A percentile compares a stretch with the other conserved stretches of the same genome.
These are phyloP conservation scores for Schizosaccharomyces lindneri DNA, from an alignment of 805 yeast genomes.

Conservation along the genomic window DNA sequence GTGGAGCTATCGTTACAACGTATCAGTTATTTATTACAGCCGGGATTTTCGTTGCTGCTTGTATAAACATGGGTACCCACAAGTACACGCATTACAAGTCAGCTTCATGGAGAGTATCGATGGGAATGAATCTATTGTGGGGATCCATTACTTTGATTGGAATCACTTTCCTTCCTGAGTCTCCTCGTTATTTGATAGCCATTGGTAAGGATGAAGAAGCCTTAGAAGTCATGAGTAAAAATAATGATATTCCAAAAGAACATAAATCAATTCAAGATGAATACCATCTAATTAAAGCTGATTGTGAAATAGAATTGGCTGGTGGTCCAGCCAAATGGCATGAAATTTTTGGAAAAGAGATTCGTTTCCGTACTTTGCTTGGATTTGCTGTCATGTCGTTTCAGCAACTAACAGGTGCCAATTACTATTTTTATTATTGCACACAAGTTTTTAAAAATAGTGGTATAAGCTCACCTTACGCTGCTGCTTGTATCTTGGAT, in stretches of 20 bases:
- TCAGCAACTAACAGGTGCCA: constrained; percentile 41
- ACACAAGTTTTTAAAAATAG: constrained; percentile 24
- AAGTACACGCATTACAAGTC: constrained; percentile 14
- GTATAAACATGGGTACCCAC: constrained; percentile 45
- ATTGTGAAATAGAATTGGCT: constrained; percentile 23
- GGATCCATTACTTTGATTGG: constrained; percentile 34
- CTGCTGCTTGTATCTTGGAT: constrained; percentile 30
- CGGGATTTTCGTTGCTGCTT: constrained; percentile 45
- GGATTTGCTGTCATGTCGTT: constrained; percentile 26
- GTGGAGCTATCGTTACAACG: constrained; percentile 54
- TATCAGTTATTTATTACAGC: constrained; percentile 52
- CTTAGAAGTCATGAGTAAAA: constrained; percentile 28
- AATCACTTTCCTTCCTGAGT: constrained; percentile 42
- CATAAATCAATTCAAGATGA: constrained; percentile 15
- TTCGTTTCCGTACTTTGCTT: constrained; percentile 14
- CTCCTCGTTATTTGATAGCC: constrained; percentile 46
- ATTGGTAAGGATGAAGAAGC: constrained; percentile 35
- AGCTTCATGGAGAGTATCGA: constrained; percentile 39
- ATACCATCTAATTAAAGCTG: constrained; percentile 18
- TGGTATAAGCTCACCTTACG: constrained; percentile 11
- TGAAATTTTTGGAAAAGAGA: constrained; percentile 22
- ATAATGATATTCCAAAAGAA: constrained; percentile 5
- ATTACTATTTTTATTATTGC: constrained; percentile 44
- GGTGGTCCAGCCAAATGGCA: constrained; percentile 29
- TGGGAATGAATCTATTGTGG: constrained; percentile 49